phyloP scores from a whole-genome alignment of 2,329 filamentous ascomycete species.

The Thielaviopsis punctulata region DNA sequence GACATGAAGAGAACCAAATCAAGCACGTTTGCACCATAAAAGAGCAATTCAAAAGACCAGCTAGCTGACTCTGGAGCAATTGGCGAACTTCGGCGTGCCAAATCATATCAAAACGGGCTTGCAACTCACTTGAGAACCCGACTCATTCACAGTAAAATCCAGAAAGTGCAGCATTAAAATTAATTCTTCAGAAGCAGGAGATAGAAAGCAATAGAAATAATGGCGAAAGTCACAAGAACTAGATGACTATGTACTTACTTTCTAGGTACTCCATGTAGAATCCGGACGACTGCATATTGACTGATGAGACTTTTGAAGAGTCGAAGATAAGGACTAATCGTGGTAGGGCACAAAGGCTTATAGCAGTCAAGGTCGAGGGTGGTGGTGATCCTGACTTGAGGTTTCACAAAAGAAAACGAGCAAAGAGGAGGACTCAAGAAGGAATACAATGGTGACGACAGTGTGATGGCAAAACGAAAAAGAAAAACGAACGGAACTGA shows the following conservation, averaged over 20 bases:
- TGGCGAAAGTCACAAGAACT: not conserved
- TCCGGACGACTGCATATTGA: slow-evolving; percentile 19
- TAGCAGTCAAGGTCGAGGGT: not conserved
- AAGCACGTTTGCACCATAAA: no score
- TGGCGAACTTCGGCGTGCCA: no score
- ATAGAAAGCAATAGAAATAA: not conserved
- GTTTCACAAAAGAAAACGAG: not conserved
- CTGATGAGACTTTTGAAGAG: not conserved
- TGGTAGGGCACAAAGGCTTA: not conserved
- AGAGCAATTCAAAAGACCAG: no score
- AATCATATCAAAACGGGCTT: no score
- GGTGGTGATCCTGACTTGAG: not conserved
- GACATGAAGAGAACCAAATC: no score
- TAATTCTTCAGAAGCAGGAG: not conserved
- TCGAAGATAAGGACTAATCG: not conserved
- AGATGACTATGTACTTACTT: slow-evolving; percentile 35
- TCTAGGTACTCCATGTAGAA: slow-evolving; percentile 59
- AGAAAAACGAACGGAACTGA: not conserved
- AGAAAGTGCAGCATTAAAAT: no score
- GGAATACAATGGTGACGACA: not conserved
- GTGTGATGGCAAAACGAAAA: not conserved
- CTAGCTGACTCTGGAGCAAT: no score
- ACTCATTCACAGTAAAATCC: no score
- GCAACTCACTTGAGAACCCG: no score
- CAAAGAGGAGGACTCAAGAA: not conserved